Conservation (phyloP, 2,329 filamentous ascomycete species). For the Cordyceps javanica region DNA sequence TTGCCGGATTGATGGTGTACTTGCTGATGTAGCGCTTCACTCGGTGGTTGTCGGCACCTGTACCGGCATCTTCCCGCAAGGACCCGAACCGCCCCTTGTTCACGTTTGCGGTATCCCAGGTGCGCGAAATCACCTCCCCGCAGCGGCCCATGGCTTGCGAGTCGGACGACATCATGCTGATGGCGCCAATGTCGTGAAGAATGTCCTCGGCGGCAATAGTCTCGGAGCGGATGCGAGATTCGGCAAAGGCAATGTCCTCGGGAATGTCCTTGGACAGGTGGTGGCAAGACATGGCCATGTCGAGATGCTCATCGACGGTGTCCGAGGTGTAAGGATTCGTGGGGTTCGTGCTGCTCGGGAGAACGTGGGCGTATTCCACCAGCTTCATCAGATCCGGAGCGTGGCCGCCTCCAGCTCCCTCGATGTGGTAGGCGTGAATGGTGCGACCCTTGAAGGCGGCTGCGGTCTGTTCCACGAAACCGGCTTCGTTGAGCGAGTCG, state of each 20-base stretch:
- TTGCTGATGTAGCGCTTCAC: conserved; percentile 93
- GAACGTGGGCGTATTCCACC: conserved; percentile 80
- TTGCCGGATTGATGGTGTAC: conserved; percentile 90
- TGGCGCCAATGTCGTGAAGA: conserved; percentile 90
- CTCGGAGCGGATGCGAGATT: conserved; percentile 88
- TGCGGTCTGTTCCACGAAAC: conserved; percentile 92
- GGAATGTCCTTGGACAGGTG: conserved; percentile 88
- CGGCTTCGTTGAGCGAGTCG: conserved; percentile 92
- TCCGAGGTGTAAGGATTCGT: conserved; percentile 86
- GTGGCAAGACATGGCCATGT: conserved; percentile 99
- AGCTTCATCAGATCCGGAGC: conserved; percentile 94
- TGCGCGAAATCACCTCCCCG: conserved; percentile 86
- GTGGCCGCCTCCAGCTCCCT: conserved; percentile 90
- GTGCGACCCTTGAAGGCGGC: conserved; percentile 78
- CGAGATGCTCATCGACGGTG: conserved; percentile 91
- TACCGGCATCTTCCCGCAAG: conserved; percentile 70
- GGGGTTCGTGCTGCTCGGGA: conserved; percentile 68
- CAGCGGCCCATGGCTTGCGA: conserved; percentile 96
- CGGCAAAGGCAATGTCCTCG: conserved; percentile 92
- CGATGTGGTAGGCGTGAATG: conserved; percentile 95
- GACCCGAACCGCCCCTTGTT: conserved; percentile 81
- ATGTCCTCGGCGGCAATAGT: conserved; percentile 97
- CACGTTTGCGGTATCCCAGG: conserved; percentile 97
- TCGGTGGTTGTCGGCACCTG: conserved; percentile 79
- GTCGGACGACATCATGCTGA: conserved; percentile 96